These are phyloP conservation scores for Chlamydomonas schloesseri DNA, from an alignment of 139 green algal species.

Conservation along the genomic window DNA sequence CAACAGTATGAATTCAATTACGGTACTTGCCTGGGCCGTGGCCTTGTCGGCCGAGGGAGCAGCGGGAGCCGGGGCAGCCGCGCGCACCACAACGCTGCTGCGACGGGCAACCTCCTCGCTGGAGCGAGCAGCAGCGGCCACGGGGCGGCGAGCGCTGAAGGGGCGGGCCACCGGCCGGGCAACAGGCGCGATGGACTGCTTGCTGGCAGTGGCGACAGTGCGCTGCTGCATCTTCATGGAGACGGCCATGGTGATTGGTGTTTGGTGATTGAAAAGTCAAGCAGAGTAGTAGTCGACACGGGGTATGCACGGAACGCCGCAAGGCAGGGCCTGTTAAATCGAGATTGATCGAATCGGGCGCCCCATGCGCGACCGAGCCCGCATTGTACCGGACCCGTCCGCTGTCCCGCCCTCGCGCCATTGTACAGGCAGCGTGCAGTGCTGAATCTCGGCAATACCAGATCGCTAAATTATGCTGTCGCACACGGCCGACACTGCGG, in stretches of 20 bases:
- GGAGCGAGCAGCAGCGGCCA: background rate
- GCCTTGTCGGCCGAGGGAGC: constrained; percentile 21
- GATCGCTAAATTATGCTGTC: no score
- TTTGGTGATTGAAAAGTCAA: background rate
- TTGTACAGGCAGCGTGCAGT: no score
- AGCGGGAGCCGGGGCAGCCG: background rate
- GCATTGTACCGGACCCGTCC: no score
- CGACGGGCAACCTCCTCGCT: background rate
- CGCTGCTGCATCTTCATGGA: constrained; percentile 9
- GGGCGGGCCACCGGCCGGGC: background rate
- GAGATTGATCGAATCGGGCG: no score
- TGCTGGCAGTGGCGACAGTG: constrained; percentile 7
- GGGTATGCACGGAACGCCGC: no score
- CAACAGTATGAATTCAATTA: background rate
- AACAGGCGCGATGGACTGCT: background rate
- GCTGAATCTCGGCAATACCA: no score
- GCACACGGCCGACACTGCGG: no score
- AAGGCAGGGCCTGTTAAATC: no score
- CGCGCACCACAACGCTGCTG: background rate
- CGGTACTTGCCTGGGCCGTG: constrained; percentile 34
- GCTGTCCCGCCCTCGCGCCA: no score
- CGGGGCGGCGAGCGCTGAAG: constrained; percentile 8
- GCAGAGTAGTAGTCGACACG: no score
- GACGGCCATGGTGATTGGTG: constrained; percentile 16
- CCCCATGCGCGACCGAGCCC: no score